Percentiles rank a stretch among this genome's conserved stretches.
Conservation (phyloP, 2,329 filamentous ascomycete species). For the Coniella lustricola region DNA sequence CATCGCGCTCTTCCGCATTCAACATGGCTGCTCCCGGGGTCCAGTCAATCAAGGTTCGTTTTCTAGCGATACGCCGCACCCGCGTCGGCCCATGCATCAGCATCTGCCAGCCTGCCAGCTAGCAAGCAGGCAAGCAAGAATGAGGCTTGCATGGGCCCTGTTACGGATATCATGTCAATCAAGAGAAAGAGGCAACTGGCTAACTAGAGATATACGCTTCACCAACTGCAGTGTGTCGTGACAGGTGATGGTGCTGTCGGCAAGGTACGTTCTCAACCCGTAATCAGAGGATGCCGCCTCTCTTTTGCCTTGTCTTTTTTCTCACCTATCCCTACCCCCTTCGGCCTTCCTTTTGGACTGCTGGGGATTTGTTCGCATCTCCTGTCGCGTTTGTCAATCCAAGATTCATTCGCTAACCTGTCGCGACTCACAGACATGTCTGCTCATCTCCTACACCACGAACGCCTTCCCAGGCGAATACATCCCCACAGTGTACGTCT, state of each 20-base stretch:
- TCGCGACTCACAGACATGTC: conserved; percentile 66
- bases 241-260: conserved; percentile 98
- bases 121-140: neutral
- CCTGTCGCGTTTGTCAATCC: neutral
- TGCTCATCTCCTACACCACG: conserved; percentile 98
- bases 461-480: conserved; percentile 99
- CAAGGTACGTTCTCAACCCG: conserved; percentile 59
- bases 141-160: neutral
- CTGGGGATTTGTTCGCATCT: neutral
- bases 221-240: conserved; percentile 72
- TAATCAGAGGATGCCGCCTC: neutral
- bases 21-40: conserved; percentile 80
- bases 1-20: conserved; percentile 17
- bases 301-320: neutral
- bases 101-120: neutral
- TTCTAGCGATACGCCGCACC: conserved; percentile 4
- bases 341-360: too few species aligned
- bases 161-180: neutral
- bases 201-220: conserved; percentile 26
- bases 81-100: conserved; percentile 8
- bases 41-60: conserved; percentile 80
- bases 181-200: conserved; percentile 18
- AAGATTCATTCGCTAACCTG: conserved; percentile 1
- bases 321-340: neutral
- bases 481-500: conserved; percentile 81